Evolutionary conservation across 495 filamentous ascomycete species (phyloP).

Genomic region (Lasiosphaeria miniovina): DNA sequence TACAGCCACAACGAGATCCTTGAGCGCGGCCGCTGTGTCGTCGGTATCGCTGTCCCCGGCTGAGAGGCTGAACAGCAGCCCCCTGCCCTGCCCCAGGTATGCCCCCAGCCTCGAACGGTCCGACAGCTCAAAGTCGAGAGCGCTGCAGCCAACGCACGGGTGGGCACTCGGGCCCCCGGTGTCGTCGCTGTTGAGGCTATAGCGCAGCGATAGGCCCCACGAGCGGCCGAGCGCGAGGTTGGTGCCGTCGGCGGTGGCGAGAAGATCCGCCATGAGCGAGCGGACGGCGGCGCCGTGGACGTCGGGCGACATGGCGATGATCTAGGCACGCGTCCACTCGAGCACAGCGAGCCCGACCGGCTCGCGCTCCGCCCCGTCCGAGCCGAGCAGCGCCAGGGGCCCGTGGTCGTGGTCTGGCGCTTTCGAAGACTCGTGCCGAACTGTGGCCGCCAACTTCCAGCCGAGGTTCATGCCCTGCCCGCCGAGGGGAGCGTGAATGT

Average conservation of each 20-base stretch:
- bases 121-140: conserved; percentile 28
- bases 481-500: conserved; percentile 43
- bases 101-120: conserved; percentile 25
- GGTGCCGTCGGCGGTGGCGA: conserved; percentile 30
- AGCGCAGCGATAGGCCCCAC: conserved; percentile 31
- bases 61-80: conserved; percentile 27
- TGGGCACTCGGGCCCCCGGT: conserved; percentile 4
- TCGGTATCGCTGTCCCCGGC: not conserved
- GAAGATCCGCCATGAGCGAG: conserved; percentile 22
- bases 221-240: conserved; percentile 31
- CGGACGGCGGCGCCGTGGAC: conserved; percentile 19
- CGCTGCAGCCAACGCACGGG: conserved; percentile 29
- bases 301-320: conserved; percentile 23
- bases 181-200: conserved; percentile 21
- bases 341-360: conserved; percentile 29
- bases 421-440: not conserved
- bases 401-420: not conserved
- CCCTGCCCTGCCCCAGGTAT: conserved; percentile 21
- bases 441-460: conserved; percentile 31
- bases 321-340: conserved; percentile 30
- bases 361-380: conserved; percentile 28
- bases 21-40: conserved; percentile 10
- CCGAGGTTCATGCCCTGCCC: conserved; percentile 49
- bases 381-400: conserved; percentile 24
- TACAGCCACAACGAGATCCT: not conserved